These are phyloP conservation scores for Pholiota molesta DNA, from an alignment of 768 basidiomycete species.

Conservation along the genomic window DNA sequence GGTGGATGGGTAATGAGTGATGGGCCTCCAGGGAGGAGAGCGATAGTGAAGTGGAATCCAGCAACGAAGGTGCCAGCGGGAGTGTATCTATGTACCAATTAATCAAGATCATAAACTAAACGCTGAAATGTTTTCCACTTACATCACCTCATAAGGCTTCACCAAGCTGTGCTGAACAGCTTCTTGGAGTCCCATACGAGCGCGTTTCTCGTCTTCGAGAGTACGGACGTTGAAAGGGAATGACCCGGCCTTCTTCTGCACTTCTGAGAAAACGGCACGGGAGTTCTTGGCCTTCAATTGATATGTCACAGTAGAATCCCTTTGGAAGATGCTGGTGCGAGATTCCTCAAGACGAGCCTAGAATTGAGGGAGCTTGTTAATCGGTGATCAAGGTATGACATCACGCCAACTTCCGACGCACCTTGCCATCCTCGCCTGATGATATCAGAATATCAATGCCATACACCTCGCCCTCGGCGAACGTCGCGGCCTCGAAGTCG, in stretches of 20 bases:
- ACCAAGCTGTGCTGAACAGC: slow-evolving; percentile 93
- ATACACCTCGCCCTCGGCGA: slow-evolving; percentile 94
- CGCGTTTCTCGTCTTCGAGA: slow-evolving; percentile 94
- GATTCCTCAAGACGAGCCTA: slow-evolving; percentile 91
- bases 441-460: slow-evolving; percentile 92
- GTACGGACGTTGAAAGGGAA: slow-evolving; percentile 98
- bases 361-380: slow-evolving; percentile 3
- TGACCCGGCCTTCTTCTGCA: slow-evolving; percentile 95
- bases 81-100: slow-evolving; percentile 59
- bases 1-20: slow-evolving; percentile 86
- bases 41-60: slow-evolving; percentile 97
- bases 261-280: slow-evolving; percentile 94
- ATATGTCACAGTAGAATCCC: slow-evolving; percentile 84
- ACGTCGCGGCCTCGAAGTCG: slow-evolving; percentile 83
- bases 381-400: slow-evolving; percentile 1
- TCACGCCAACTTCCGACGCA: slow-evolving; percentile 27
- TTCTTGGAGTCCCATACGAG: slow-evolving; percentile 93
- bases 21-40: slow-evolving; percentile 88
- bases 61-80: slow-evolving; percentile 85
- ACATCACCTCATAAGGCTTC: slow-evolving; percentile 95
- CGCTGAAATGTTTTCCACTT: slow-evolving; percentile 33
- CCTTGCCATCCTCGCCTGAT: slow-evolving; percentile 90
- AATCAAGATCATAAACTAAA: slow-evolving; percentile 1
- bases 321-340: slow-evolving; percentile 91
- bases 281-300: slow-evolving; percentile 98